Percentiles rank a stretch among this genome's conserved stretches.
Evolutionary conservation across 2,329 filamentous ascomycete species (phyloP).

Genomic region (Neopestalotiopsis rosae): DNA sequence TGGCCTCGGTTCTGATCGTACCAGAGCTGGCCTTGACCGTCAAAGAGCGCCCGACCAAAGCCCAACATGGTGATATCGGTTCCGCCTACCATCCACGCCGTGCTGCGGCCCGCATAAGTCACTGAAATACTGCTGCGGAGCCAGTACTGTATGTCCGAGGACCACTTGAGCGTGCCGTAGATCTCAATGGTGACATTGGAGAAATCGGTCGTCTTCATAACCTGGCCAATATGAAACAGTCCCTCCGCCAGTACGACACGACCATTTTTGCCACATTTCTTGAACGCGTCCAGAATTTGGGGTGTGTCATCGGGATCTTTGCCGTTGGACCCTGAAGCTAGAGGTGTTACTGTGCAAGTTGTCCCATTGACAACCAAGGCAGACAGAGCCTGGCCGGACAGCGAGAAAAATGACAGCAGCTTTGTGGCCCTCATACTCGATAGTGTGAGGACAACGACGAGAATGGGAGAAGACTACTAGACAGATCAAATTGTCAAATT

Average conservation of each 20-base stretch:
- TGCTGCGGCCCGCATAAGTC: constrained; percentile 54
- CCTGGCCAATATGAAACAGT: constrained; percentile 52
- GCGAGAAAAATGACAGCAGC: background rate
- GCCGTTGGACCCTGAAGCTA: constrained; percentile 21
- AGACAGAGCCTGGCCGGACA: background rate
- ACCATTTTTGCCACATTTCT: constrained; percentile 52
- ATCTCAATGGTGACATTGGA: constrained; percentile 53
- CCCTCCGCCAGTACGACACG: constrained; percentile 55
- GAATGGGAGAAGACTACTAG: no score
- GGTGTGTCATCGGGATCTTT: constrained; percentile 51
- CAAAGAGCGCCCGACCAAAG: constrained; percentile 50
- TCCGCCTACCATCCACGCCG: constrained; percentile 56
- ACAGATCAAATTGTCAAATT: no score
- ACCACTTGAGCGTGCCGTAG: constrained; percentile 50
- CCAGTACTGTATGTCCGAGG: constrained; percentile 51
- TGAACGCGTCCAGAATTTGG: constrained; percentile 55
- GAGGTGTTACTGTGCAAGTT: constrained; percentile 37
- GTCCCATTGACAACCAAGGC: background rate
- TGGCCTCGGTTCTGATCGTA: constrained; percentile 47
- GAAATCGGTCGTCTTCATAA: constrained; percentile 54
- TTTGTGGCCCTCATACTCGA: background rate
- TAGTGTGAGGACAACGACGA: background rate
- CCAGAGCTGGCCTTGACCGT: constrained; percentile 52
- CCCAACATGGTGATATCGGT: constrained; percentile 53
- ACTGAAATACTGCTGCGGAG: constrained; percentile 49